phyloP scores from a whole-genome alignment of 2,329 filamentous ascomycete species.

The Bisporella sp. region DNA sequence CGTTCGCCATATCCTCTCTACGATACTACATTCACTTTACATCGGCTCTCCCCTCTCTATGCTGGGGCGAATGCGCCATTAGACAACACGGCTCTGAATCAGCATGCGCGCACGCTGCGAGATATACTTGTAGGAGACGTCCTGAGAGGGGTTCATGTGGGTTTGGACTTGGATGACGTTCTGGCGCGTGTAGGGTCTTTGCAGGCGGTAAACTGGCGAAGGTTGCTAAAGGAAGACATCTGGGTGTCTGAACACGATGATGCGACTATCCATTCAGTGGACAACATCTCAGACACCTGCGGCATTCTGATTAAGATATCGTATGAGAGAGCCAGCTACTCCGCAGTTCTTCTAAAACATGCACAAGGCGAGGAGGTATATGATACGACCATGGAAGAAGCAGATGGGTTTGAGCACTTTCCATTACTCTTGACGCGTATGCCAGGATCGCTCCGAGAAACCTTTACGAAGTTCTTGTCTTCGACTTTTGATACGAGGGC shows the following conservation, averaged over 20 bases:
- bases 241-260: slow-evolving; percentile 19
- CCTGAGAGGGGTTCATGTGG: slow-evolving; percentile 38
- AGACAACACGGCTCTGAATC: slow-evolving; percentile 24
- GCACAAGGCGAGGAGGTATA: slow-evolving; percentile 6
- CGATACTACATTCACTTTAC: slow-evolving; percentile 35
- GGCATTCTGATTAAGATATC: slow-evolving; percentile 21
- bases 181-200: slow-evolving; percentile 33
- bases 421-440: slow-evolving; percentile 39
- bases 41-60: slow-evolving; percentile 39
- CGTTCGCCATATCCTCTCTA: slow-evolving; percentile 34
- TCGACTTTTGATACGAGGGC: slow-evolving; percentile 36
- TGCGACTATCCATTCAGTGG: slow-evolving; percentile 7
- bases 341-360: slow-evolving; percentile 19
- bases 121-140: slow-evolving; percentile 38
- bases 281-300: slow-evolving; percentile 10
- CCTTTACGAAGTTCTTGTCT: slow-evolving; percentile 35
- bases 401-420: slow-evolving; percentile 32
- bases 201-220: slow-evolving; percentile 33
- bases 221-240: slow-evolving; percentile 33
- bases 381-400: slow-evolving; percentile 9
- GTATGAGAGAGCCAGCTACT: slow-evolving; percentile 25
- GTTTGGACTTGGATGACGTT: slow-evolving; percentile 28
- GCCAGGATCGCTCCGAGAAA: slow-evolving; percentile 34
- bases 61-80: slow-evolving; percentile 29
- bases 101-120: slow-evolving; percentile 33